Evolutionary conservation across 768 basidiomycete genomes (phyloP), one percentile per base, ranked within the genome.

Genomic region (Suillus alpinus): DNA sequence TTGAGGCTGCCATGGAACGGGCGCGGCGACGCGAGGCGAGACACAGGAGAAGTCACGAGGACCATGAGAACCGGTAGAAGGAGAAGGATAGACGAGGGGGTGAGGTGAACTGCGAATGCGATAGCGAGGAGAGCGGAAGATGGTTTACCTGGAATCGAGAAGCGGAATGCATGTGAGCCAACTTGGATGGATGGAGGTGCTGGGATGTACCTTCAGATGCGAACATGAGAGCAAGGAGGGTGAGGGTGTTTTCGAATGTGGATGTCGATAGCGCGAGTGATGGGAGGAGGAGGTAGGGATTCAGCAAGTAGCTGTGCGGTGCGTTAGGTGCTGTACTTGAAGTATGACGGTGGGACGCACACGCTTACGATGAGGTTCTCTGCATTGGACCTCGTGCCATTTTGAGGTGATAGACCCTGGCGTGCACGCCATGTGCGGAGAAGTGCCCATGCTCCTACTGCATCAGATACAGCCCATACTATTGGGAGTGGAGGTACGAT

Each of bases 271-370:
- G 77, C 0, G 94, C 91, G 7, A 96, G 77, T 34, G 86, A 87
- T 0, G 95, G 86, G 1, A 94, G 78, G 59, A 96, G 72, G 8
- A 91, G 75, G 71, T 97, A 97, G 3, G 97, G 97, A 66, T 98
- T 97, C 55, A 96, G 73, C 23, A 97, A 83, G 74, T 89, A 95
- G 50, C 94, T 97, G 66, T 3, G 60, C 18, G 47, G 20, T 56
- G 43, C 59, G 40, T 66, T 46, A 70, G 55, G n/a, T 60, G 55
- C 62, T n/a, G 12, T 44, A 16, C 29, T 58, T 34, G 26, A n/a
- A 6, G 37, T 13, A n/a, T 14, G 6, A 13, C 26, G 23, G 32
- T 20, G 3, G 26, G 34, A 58, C 56, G 31, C 20, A 36, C 56
- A 37, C 52, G 51, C 49, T 55, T 59, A 37, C 32, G 58, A 57